Base-by-base conservation (phyloP, 768 basidiomycete species). In the Collybiopsis confluens region DNA sequence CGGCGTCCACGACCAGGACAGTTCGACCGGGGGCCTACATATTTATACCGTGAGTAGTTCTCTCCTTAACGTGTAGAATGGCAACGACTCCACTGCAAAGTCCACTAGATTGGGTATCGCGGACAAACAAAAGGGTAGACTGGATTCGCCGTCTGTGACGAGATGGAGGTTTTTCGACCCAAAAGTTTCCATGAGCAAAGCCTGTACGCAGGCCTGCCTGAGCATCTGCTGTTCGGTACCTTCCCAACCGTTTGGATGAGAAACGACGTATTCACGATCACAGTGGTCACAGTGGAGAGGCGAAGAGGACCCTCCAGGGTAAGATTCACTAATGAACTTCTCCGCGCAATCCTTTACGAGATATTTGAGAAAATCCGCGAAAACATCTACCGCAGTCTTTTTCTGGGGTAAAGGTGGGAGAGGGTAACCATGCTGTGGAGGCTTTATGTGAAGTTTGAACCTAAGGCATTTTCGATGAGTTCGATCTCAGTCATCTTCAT, bases 1-100 rank as follows among this genome's bases (percentile, higher is more conserved):
- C 83, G 2, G 82, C 80, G 54, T 85, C 81, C n/a, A 84, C 75
- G 30, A 85, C 69, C 54, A 80, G 66, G 2, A 82, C 66, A 1
- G 77, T 78, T 42, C 78, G 62, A 20, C 18, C 38, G n/a, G n/a
- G n/a, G n/a, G 15, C 18, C 38, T 40, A 20, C 38, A 40, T 5
- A 16, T n/a, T n/a, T n/a, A 36, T 36, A 36, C 8, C 16, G 35
- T 36, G 9, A 36, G 35, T 36, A 16, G 35, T 36, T 8, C 16
- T 8, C 35, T 36, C 8, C 8, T 36, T 16, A 36, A 8, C 8
- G 8, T 36, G 35, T 36, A 16, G 8, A 36, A 36, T 36, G 35
- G 35, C 35, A 20, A 40, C 15, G n/a, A 33, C 30, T 20, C 15
- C 8, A 40, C 38, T 6, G 38, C 13, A n/a, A 16, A 4, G 6